Conservation (phyloP, 257 asterid species). For the Prunella vulgaris region DNA sequence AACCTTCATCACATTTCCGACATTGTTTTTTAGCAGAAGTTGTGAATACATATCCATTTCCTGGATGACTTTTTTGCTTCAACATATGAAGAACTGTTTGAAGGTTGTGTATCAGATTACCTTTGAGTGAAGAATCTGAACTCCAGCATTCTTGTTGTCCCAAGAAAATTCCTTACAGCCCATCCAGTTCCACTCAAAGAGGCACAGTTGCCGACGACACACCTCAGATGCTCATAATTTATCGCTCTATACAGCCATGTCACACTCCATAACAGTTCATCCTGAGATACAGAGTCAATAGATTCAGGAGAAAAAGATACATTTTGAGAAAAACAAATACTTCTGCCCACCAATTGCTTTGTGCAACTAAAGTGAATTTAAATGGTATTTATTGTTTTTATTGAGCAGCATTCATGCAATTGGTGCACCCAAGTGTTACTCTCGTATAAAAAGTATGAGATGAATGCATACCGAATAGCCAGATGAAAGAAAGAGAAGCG, state of each 20-base stretch:
- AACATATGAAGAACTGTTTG: neutral
- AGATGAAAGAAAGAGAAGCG: slow-evolving; percentile 56
- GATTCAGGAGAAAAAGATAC: neutral
- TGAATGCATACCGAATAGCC: neutral
- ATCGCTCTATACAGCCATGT: neutral
- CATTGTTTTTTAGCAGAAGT: neutral
- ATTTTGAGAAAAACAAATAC: neutral
- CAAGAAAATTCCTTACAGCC: neutral
- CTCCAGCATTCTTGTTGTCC: neutral
- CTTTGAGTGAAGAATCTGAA: neutral
- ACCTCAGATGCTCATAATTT: neutral
- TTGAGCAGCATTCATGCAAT: no score
- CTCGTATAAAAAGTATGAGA: neutral
- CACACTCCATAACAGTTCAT: neutral
- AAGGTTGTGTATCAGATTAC: neutral
- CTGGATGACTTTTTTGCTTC: neutral
- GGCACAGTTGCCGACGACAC: neutral
- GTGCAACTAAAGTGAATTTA: no score
- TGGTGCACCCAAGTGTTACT: no score
- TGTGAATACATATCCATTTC: no score
- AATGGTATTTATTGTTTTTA: no score
- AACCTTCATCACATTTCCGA: neutral
- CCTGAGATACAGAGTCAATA: neutral
- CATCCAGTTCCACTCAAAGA: neutral
- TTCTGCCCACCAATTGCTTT: no score